phyloP scores from a whole-genome alignment of 2,329 filamentous ascomycete genomes.

The Botrytis pseudocinerea region DNA sequence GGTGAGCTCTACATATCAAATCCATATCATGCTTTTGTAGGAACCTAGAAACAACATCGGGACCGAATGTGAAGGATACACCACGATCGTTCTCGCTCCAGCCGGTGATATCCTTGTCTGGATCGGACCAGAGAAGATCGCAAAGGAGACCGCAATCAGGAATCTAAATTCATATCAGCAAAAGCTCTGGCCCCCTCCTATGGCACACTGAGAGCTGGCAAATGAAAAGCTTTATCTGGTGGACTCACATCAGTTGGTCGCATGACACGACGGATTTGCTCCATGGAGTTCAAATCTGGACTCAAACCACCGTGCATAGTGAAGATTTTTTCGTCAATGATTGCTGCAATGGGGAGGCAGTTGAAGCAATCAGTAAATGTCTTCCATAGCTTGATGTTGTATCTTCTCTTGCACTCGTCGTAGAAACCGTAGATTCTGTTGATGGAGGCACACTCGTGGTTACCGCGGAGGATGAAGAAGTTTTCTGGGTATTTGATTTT shows the following conservation, averaged over 20 bases:
- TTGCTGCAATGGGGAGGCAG: conserved; percentile 94
- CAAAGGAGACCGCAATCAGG: conserved; percentile 96
- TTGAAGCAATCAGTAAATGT: conserved; percentile 99
- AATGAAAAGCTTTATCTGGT: conserved; percentile 30
- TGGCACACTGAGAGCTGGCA: conserved; percentile 36
- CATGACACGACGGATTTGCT: conserved; percentile 99
- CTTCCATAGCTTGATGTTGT: conserved; percentile 99
- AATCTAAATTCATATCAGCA: conserved; percentile 62
- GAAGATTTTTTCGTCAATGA: conserved; percentile 99
- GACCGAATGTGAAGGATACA: conserved; percentile 97
- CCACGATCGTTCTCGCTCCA: conserved; percentile 99
- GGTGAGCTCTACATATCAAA: conserved; percentile 96
- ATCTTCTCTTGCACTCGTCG: conserved; percentile 98
- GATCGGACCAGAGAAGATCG: conserved; percentile 97
- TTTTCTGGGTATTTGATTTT: conserved; percentile 99
- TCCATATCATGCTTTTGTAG: conserved; percentile 99
- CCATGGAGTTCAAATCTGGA: conserved; percentile 98
- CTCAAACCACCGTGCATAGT: conserved; percentile 98
- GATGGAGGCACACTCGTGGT: conserved; percentile 98
- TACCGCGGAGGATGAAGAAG: conserved; percentile 97
- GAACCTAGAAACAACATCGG: conserved; percentile 95
- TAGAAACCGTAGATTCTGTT: conserved; percentile 99
- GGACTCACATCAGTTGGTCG: conserved; percentile 91
- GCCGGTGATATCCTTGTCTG: conserved; percentile 97
- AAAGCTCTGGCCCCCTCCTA: conserved; percentile 38